A percentile compares a stretch with the other conserved stretches of the same genome.
These are phyloP conservation scores for Teunomyces atbi DNA, from an alignment of 805 yeast genomes.

Conservation along the genomic window DNA sequence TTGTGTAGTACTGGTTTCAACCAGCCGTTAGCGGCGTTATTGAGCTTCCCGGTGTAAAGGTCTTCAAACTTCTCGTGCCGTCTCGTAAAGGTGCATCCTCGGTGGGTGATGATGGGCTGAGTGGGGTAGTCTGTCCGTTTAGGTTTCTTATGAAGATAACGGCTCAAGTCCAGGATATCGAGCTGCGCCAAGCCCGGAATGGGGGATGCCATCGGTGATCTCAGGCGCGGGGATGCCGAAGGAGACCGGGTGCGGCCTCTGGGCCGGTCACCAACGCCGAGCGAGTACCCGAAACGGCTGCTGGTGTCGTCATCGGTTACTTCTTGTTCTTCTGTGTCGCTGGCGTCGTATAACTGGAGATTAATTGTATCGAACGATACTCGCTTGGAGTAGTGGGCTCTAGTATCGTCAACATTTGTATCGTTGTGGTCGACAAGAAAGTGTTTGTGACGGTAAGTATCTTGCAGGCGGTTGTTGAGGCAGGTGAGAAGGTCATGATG, in stretches of 20 bases:
- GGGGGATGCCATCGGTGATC: slow-evolving; percentile 9
- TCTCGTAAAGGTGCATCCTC: slow-evolving; percentile 44
- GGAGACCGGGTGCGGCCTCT: slow-evolving; percentile 9
- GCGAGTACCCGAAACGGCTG: not conserved
- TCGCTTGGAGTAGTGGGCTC: slow-evolving; percentile 24
- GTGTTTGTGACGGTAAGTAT: slow-evolving; percentile 21
- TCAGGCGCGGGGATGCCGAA: slow-evolving; percentile 5
- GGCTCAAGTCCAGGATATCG: slow-evolving; percentile 7
- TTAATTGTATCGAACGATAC: slow-evolving; percentile 58
- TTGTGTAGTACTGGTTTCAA: slow-evolving; percentile 43
- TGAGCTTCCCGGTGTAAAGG: slow-evolving; percentile 40
- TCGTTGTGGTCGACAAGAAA: slow-evolving; percentile 15
- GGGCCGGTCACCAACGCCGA: not conserved
- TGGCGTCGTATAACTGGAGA: slow-evolving; percentile 24
- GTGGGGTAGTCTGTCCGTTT: slow-evolving; percentile 33
- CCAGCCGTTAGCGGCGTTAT: slow-evolving; percentile 12
- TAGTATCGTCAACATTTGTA: slow-evolving; percentile 7
- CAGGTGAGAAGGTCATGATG: slow-evolving; percentile 12
- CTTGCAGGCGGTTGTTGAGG: slow-evolving; percentile 14
- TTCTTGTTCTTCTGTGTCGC: slow-evolving; percentile 15
- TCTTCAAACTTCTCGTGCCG: slow-evolving; percentile 48
- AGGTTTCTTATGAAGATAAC: slow-evolving; percentile 10
- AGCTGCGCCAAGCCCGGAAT: slow-evolving; percentile 3
- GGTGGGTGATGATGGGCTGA: slow-evolving; percentile 38
- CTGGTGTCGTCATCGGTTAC: not conserved